phyloP scores from a whole-genome alignment of 1,284 basidiomycete genomes.

The Ganoderma sinense region DNA sequence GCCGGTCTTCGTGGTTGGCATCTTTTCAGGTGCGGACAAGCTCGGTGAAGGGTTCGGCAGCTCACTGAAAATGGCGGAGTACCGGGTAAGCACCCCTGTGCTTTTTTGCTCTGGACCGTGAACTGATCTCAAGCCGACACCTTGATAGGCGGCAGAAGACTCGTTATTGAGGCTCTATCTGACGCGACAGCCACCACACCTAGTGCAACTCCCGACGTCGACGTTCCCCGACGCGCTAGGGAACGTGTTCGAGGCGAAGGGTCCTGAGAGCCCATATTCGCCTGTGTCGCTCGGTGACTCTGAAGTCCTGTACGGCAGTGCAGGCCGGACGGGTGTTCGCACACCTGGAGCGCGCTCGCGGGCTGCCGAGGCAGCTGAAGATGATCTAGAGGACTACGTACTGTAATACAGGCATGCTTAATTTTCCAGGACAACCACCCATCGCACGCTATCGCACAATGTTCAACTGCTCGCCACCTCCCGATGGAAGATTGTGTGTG shows the following conservation, averaged over 20 bases:
- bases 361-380: conserved; percentile 31
- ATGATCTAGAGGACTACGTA: conserved; percentile 35
- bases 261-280: conserved; percentile 51
- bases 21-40: conserved; percentile 89
- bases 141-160: conserved; percentile 80
- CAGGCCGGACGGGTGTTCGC: conserved; percentile 50
- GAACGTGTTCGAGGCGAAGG: conserved; percentile 49
- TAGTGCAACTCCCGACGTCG: conserved; percentile 71
- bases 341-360: conserved; percentile 36
- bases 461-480: background rate
- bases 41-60: conserved; percentile 96
- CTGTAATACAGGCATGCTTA: conserved; percentile 37
- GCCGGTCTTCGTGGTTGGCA: conserved; percentile 93
- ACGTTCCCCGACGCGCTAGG: conserved; percentile 66
- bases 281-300: conserved; percentile 64
- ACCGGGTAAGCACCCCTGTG: conserved; percentile 65
- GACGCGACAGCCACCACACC: conserved; percentile 73
- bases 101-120: conserved; percentile 8
- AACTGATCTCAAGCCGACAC: conserved; percentile 12
- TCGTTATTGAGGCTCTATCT: conserved; percentile 84
- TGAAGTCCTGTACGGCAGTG: conserved; percentile 74
- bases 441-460: background rate
- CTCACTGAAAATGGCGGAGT: conserved; percentile 95
- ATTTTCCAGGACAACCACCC: conserved; percentile 16
- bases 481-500: background rate